Percentiles rank a stretch among this genome's conserved stretches.
phyloP scores from a whole-genome alignment of 768 basidiomycete genomes.

The Coprinellus micaceus region DNA sequence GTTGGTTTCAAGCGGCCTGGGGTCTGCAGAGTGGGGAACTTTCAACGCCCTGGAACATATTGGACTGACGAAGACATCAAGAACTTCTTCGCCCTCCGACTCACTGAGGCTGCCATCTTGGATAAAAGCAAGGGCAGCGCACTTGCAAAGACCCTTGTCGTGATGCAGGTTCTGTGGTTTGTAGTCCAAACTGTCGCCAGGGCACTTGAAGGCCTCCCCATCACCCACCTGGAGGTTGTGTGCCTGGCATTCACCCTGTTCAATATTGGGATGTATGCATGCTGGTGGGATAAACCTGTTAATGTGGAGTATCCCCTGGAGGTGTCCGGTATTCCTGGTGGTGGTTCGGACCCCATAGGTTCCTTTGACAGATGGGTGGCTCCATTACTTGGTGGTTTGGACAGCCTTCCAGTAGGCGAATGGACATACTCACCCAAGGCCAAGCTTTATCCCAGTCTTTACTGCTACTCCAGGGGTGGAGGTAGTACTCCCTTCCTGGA shows the following conservation, averaged over 20 bases:
- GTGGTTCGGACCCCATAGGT: too few species aligned
- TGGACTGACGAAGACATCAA: not conserved
- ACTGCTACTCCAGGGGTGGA: too few species aligned
- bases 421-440: not conserved
- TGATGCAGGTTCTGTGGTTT: slow-evolving; percentile 35
- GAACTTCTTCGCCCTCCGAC: slow-evolving; percentile 7
- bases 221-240: slow-evolving; percentile 33
- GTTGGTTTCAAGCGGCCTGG: not conserved
- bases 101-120: slow-evolving; percentile 19
- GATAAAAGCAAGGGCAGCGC: slow-evolving; percentile 31
- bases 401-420: slow-evolving; percentile 11
- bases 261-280: slow-evolving; percentile 25
- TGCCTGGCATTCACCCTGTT: slow-evolving; percentile 32
- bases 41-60: not conserved
- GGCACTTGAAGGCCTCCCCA: slow-evolving; percentile 17
- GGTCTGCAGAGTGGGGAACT: not conserved
- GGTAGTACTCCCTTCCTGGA: too few species aligned
- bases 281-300: slow-evolving; percentile 41
- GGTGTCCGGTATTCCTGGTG: too few species aligned
- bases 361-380: slow-evolving; percentile 10
- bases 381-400: slow-evolving; percentile 19
- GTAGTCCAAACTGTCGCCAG: slow-evolving; percentile 26
- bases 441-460: not conserved
- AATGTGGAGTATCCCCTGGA: slow-evolving; percentile 22
- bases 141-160: slow-evolving; percentile 30